Conservation (phyloP, 805 yeast genomes). For the Saturnispora saitoi region DNA sequence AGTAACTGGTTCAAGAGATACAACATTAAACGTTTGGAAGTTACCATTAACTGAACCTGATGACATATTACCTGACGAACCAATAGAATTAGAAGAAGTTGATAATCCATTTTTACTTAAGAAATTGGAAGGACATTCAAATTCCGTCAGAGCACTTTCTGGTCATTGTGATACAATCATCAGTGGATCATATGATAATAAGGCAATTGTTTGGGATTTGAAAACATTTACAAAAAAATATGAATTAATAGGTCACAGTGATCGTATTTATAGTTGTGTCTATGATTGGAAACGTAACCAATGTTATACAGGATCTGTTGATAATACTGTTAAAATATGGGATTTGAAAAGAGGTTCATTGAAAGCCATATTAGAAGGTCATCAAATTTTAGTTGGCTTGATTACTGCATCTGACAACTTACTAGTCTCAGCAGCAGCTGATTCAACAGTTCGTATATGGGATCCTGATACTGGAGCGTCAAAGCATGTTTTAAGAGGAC, state of each 20-base stretch:
- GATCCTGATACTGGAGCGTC: constrained; percentile 70
- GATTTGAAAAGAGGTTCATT: constrained; percentile 69
- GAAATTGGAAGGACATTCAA: constrained; percentile 66
- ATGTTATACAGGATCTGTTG: constrained; percentile 89
- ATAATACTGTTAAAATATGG: constrained; percentile 84
- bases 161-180: constrained; percentile 79
- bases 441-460: constrained; percentile 87
- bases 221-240: constrained; percentile 63
- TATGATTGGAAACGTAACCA: constrained; percentile 67
- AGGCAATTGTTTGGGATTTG: constrained; percentile 89
- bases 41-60: constrained; percentile 44
- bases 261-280: constrained; percentile 82
- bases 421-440: constrained; percentile 93
- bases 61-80: constrained; percentile 31
- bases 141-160: constrained; percentile 77
- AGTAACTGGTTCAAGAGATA: constrained; percentile 83
- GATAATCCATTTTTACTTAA: constrained; percentile 59
- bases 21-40: constrained; percentile 66
- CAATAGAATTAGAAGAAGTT: constrained; percentile 31
- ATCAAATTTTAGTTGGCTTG: constrained; percentile 82
- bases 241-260: constrained; percentile 75
- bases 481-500: constrained; percentile 65
- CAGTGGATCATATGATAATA: constrained; percentile 85
- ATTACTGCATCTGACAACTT: constrained; percentile 67
- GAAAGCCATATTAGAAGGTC: constrained; percentile 70